Evolutionary conservation across 306 rosid genomes (phyloP), one percentile per base, ranked within the genome.

Genomic region (Castanea mollissima): DNA sequence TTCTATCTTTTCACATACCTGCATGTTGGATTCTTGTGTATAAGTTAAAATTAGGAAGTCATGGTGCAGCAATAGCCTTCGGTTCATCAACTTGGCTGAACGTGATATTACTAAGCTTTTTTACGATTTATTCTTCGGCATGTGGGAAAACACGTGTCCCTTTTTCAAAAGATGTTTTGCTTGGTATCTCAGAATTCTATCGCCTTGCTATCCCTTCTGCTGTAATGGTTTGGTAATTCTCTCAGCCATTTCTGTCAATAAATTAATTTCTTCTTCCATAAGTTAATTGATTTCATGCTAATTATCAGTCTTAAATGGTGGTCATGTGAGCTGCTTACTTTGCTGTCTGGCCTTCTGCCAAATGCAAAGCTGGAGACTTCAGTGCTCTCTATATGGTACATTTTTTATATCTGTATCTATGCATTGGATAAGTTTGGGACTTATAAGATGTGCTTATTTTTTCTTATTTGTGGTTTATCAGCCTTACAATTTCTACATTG

Each of bases 331-430:
- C 74, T 91, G 38, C 75, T 92, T 55, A 83, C 84, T 52, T 83
- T 92, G 81, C 62, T 92, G 6, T 84, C 92, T 56, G 94, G 92
- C 70, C 81, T 91, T 35, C 76, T 91, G 62, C 86, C 83, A 49
- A 84, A 88, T 82, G 89, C 96, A 6, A 52, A 85, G 78, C 85
- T 93, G 69, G 94, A 92, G 87, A 83, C 94, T 34, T 91, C 92
- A 11, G 86, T 89, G 20, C 76, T 93, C 6, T 89, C 96, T 13
- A 88, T 93, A 81, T 91, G 94, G 97, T 93, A 74, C 16, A 19
- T 21, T 58, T 80, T 31, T 1, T 1, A 79, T 64, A 55, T 78
- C n/a, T 44, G 0, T 18, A 70, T 13, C 14, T 9, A 13, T n/a
- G 25, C 12, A 23, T 49, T 59, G 5, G 44, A 29, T n/a, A 64